Base-by-base conservation (phyloP, 2,329 filamentous ascomycete species). In the Neonectria sp. region DNA sequence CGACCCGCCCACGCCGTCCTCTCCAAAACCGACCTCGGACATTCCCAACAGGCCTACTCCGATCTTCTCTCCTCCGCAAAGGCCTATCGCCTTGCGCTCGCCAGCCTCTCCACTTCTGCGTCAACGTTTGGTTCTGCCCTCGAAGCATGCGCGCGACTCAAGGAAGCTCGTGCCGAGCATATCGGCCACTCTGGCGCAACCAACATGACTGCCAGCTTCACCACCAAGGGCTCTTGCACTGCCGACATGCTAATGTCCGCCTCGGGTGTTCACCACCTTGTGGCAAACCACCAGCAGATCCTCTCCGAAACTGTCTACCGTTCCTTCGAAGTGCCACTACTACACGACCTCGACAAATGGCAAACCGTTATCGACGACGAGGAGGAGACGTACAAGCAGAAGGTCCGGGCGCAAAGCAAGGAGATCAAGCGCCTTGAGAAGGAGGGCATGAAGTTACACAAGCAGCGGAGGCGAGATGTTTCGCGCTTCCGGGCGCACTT, bases 271-370 rank as follows among this genome's bases (percentile, higher is more conserved):
- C 90, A 92, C 76, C 89, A 92, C 74, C 84, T 92, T 24, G 84
- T 92, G 65, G 90, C 90, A 52, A 92, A 92, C 80, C 90, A 92
- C 82, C 89, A 91, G 78, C 89, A 92, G 76, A 92, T 92, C 73
- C 85, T 92, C 4, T 89, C 86, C 70, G 90, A 92, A 79, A 92
- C 89, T 0, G 89, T 92, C 9, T 92, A 92, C 79, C 85, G 90
- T 61, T 86, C 85, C 65, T 92, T 92, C 77, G 90, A 92, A 79
- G 89, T 92, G 43, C 90, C 90, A 4, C 82, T 92, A 25, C 83
- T 92, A n/a, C 89, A 92, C 80, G 90, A 92, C 79, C 83, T 92
- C 33, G 90, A 92, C 78, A 86, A 86, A 69, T 92, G 90, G 89
- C 85, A 86, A 60, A 84, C 84, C 59, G 86, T 88, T 71, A 88